phyloP scores from a whole-genome alignment of 1,284 basidiomycete species.

The Fomitopsis palustris region DNA sequence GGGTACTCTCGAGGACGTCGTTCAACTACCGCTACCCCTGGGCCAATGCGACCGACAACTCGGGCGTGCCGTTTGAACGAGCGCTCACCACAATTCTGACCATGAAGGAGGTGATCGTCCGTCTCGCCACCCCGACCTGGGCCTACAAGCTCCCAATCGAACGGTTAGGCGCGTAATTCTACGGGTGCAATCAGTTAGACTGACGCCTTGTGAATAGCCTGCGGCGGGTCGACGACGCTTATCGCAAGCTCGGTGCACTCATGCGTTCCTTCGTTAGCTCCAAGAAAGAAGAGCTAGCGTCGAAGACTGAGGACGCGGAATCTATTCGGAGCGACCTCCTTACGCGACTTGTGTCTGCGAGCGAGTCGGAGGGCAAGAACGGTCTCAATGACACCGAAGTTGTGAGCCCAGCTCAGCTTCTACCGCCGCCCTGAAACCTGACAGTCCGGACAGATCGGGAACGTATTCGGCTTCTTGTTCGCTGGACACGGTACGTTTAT shows the following conservation, averaged over 20 bases:
- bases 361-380: conserved; percentile 11
- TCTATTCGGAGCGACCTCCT: conserved; percentile 11
- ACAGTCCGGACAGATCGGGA: conserved; percentile 9
- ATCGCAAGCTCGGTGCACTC: conserved; percentile 5
- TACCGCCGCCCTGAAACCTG: too few species aligned
- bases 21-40: conserved; percentile 8
- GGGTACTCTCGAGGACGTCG: conserved; percentile 1
- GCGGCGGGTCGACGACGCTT: conserved; percentile 5
- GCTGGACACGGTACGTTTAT: conserved; percentile 13
- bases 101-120: conserved; percentile 3
- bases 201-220: neutral
- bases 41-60: neutral
- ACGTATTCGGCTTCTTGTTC: conserved; percentile 17
- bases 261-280: conserved; percentile 8
- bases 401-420: neutral
- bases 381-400: conserved; percentile 13
- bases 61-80: conserved; percentile 7
- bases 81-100: conserved; percentile 4
- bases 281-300: conserved; percentile 11
- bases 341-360: conserved; percentile 12
- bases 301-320: conserved; percentile 1
- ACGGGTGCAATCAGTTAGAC: neutral
- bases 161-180: conserved; percentile 1
- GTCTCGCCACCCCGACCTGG: conserved; percentile 8
- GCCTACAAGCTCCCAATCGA: conserved; percentile 11